Conservation (phyloP, 2,329 filamentous ascomycete species). For the Uncinocarpus reesii region DNA sequence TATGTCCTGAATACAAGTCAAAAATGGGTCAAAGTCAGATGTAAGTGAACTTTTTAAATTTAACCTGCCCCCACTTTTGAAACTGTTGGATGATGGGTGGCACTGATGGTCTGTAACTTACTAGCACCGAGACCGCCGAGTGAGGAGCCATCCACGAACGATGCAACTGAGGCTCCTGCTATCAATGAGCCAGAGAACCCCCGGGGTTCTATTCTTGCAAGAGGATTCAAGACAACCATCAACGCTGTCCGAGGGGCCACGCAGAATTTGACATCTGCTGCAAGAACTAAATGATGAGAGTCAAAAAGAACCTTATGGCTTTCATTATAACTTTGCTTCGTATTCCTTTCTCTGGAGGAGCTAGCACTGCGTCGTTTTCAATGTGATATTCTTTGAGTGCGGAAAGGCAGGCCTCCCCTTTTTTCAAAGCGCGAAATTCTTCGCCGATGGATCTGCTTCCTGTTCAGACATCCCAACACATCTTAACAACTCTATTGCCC, state of each 20-base stretch:
- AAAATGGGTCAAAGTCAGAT: constrained; percentile 8
- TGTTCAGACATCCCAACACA: not conserved
- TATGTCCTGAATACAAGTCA: not conserved
- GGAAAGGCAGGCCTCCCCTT: not conserved
- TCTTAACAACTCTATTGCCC: not conserved
- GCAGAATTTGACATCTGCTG: not conserved
- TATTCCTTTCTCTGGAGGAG: not conserved
- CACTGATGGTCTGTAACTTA: not conserved
- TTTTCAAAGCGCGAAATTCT: not conserved
- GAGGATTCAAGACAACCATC: not conserved
- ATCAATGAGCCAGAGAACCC: not conserved
- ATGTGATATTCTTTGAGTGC: not conserved
- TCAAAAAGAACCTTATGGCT: not conserved
- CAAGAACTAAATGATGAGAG: not conserved
- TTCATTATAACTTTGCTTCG: not conserved
- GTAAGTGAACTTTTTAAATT: not conserved
- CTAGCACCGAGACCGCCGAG: not conserved
- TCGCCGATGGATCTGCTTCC: not conserved
- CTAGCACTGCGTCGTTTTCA: not conserved
- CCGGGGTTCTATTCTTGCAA: not conserved
- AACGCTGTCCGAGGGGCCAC: not conserved
- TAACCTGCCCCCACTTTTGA: not conserved
- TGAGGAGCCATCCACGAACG: not conserved
- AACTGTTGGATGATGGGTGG: not conserved
- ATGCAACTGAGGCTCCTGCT: not conserved